phyloP scores from a whole-genome alignment of 78 protist species.

The Carpediemonas membranifera region DNA sequence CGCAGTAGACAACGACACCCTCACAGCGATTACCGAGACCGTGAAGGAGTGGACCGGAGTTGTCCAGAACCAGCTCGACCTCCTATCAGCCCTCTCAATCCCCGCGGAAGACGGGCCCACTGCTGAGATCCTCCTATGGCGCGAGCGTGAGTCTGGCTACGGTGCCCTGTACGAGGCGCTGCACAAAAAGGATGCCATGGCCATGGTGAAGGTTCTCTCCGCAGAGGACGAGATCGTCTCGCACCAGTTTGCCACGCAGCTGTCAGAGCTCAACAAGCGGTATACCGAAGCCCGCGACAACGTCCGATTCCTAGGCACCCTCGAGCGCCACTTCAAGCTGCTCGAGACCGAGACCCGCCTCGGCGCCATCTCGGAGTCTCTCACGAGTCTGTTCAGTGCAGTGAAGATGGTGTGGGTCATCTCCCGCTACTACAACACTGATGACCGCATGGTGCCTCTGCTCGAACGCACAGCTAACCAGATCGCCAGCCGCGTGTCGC shows the following conservation, averaged over 20 bases:
- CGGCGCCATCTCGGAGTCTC: constrained; percentile 34
- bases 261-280: constrained; percentile 16
- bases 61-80: too few species aligned
- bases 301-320: constrained; percentile 68
- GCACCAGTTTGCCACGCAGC: constrained; percentile 2
- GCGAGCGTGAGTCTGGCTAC: constrained; percentile 30
- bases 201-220: constrained; percentile 28
- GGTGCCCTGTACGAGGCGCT: constrained; percentile 57
- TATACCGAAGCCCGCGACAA: constrained; percentile 75
- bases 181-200: constrained; percentile 29
- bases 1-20: too few species aligned
- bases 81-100: too few species aligned
- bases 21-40: too few species aligned
- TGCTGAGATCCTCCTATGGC: constrained; percentile 67
- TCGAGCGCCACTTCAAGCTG: constrained; percentile 75
- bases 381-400: constrained; percentile 63
- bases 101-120: constrained; percentile 46
- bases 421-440: constrained; percentile 66
- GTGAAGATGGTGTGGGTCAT: constrained; percentile 82
- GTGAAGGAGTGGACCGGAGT: too few species aligned
- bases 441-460: constrained; percentile 57
- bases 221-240: not conserved
- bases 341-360: constrained; percentile 26
- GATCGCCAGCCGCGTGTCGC: constrained; percentile 1
- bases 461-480: constrained; percentile 50